Evolutionary conservation across 352 stramenopile genomes (phyloP).

Genomic region (Plasmopara muralis): DNA sequence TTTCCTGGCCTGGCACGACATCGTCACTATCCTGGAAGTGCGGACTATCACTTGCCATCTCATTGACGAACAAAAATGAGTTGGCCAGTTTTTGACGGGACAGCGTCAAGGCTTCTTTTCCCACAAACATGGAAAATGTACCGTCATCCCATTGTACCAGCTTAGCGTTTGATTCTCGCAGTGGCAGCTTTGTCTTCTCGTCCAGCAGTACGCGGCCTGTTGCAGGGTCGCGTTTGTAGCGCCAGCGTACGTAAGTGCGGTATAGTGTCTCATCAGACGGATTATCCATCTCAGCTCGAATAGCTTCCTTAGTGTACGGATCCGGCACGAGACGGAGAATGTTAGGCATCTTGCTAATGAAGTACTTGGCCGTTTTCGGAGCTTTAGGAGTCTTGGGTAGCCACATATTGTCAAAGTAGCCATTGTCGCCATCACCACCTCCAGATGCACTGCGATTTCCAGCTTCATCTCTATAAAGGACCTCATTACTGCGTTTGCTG

Average conservation of each 20-base stretch:
- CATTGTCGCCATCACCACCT: slow-evolving; percentile 26
- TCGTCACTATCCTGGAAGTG: slow-evolving; percentile 57
- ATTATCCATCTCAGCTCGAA: slow-evolving; percentile 76
- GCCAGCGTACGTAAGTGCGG: slow-evolving; percentile 83
- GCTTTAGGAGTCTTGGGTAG: slow-evolving; percentile 72
- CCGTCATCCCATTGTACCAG: slow-evolving; percentile 84
- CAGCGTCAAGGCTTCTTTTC: slow-evolving; percentile 72
- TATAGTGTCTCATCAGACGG: slow-evolving; percentile 80
- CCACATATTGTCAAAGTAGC: slow-evolving; percentile 54
- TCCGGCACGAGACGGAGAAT: slow-evolving; percentile 76
- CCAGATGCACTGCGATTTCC: slow-evolving; percentile 18
- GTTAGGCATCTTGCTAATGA: slow-evolving; percentile 82
- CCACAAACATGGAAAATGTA: slow-evolving; percentile 81
- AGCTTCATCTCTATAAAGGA: slow-evolving; percentile 41
- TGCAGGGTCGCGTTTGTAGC: slow-evolving; percentile 55
- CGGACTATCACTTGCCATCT: slow-evolving; percentile 59
- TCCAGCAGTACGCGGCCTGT: slow-evolving; percentile 62
- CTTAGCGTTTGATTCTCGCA: slow-evolving; percentile 76
- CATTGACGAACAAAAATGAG: slow-evolving; percentile 82
- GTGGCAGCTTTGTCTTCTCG: slow-evolving; percentile 41
- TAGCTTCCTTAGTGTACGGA: slow-evolving; percentile 67
- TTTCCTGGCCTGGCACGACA: slow-evolving; percentile 57
- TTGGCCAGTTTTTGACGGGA: slow-evolving; percentile 83
- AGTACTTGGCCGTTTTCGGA: slow-evolving; percentile 49
- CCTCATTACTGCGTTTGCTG: slow-evolving; percentile 37